phyloP scores from a whole-genome alignment of 2,329 filamentous ascomycete genomes.

The Nemania diffusa region DNA sequence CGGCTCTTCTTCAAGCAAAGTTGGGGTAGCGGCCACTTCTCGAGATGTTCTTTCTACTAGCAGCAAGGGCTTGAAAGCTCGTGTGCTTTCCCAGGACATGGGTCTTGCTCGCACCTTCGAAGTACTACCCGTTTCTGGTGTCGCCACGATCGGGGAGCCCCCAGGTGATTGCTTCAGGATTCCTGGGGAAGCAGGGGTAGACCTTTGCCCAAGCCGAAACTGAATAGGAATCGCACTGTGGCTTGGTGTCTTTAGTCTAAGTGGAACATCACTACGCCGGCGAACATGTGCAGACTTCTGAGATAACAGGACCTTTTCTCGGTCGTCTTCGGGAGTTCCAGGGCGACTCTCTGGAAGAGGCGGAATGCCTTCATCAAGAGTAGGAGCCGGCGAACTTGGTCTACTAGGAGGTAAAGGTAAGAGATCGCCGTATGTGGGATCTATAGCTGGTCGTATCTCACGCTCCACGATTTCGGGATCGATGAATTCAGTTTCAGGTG shows the following conservation, averaged over 20 bases:
- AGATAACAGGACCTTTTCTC: slow-evolving; percentile 50
- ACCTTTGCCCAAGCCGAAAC: slow-evolving; percentile 61
- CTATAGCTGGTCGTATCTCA: slow-evolving; percentile 71
- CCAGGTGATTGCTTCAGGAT: slow-evolving; percentile 50
- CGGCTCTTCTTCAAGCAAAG: slow-evolving; percentile 54
- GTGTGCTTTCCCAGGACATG: slow-evolving; percentile 70
- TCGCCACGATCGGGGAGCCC: slow-evolving; percentile 46
- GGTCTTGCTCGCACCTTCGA: slow-evolving; percentile 59
- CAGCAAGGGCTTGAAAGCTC: slow-evolving; percentile 83
- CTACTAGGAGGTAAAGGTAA: slow-evolving; percentile 71
- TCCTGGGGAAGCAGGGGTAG: slow-evolving; percentile 52
- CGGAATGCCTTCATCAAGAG: slow-evolving; percentile 56
- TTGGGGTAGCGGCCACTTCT: slow-evolving; percentile 48
- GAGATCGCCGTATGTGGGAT: slow-evolving; percentile 72
- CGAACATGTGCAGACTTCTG: slow-evolving; percentile 58
- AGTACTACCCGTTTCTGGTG: slow-evolving; percentile 50
- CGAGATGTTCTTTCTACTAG: slow-evolving; percentile 74
- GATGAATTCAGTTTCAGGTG: slow-evolving; percentile 53
- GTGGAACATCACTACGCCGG: slow-evolving; percentile 61
- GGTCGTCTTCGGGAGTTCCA: slow-evolving; percentile 62
- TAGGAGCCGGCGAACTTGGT: slow-evolving; percentile 59
- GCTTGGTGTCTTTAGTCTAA: slow-evolving; percentile 63
- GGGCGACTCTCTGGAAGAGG: slow-evolving; percentile 70
- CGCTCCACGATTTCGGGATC: slow-evolving; percentile 69
- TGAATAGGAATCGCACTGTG: slow-evolving; percentile 68